These are phyloP conservation scores for Cetraspora pellucida DNA, from an alignment of 192 early-diverging fungal genomes.

Conservation along the genomic window DNA sequence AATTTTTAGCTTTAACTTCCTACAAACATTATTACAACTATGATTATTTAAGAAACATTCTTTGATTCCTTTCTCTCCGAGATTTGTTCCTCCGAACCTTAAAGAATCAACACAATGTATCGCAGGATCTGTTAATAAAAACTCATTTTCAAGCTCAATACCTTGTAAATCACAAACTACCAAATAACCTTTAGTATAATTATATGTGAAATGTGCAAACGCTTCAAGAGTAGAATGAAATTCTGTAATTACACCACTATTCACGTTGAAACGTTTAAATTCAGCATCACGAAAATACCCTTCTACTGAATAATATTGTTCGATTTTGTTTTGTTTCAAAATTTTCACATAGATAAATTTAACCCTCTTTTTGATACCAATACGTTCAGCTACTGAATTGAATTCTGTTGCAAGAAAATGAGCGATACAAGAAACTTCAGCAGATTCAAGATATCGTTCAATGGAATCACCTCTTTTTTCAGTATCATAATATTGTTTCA, in stretches of 20 bases:
- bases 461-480: not conserved
- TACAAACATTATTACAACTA: slow-evolving; percentile 23
- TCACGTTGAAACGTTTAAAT: slow-evolving; percentile 29
- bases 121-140: slow-evolving; percentile 28
- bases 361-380: not conserved
- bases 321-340: not conserved
- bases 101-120: slow-evolving; percentile 24
- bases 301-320: slow-evolving; percentile 2
- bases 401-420: slow-evolving; percentile 12
- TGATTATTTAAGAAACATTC: slow-evolving; percentile 26
- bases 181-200: slow-evolving; percentile 11
- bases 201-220: slow-evolving; percentile 28
- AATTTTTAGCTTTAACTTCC: slow-evolving; percentile 7
- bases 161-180: slow-evolving; percentile 32
- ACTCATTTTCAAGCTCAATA: slow-evolving; percentile 11
- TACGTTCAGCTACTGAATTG: not conserved
- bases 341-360: slow-evolving; percentile 10
- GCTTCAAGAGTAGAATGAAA: slow-evolving; percentile 26
- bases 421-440: slow-evolving; percentile 3
- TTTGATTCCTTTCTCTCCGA: slow-evolving; percentile 3
- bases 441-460: slow-evolving; percentile 18
- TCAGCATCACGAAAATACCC: not conserved
- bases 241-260: slow-evolving; percentile 23
- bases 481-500: slow-evolving; percentile 12
- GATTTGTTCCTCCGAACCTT: slow-evolving; percentile 25